Base-by-base conservation (phyloP, 1,284 basidiomycete species). In the Calocybe gambosa region DNA sequence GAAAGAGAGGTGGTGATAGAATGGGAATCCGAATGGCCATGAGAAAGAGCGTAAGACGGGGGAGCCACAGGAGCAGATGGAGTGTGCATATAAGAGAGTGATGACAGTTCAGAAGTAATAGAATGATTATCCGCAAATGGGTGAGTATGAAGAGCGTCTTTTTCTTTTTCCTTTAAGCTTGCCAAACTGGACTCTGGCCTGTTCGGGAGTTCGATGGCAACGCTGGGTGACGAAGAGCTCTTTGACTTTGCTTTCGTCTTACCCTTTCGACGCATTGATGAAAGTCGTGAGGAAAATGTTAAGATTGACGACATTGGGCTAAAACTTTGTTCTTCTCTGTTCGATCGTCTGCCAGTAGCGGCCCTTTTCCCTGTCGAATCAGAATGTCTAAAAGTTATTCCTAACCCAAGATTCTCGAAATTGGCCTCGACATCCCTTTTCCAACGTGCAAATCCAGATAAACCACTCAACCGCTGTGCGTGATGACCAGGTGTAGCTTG, bases 331-430 rank as follows among this genome's bases (percentile, higher is more conserved):
- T 48, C 62, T 59, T 53, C 66, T 54, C 54, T 58, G 50, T 43
- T 50, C 15, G 50, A 50, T 10, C 41, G 62, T 59, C 34, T 58
- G 8, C 5, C 7, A 23, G 21, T 7, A 52, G 39, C 60, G 50
- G 44, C 58, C 56, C 46, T 61, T 53, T 45, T 61, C 42, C 51
- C 62, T 56, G 28, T 56, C 44, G 56, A 62, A 48, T 57, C 62
- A 1, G 70, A 70, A 54, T 70, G 69, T 26, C 68, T 56, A 51
- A 73, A 73, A 12, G 61, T 57, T 29, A 74, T 60, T 2, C 68
- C 68, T 4, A 72, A 52, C 19, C 57, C 61, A 21, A 60, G 52
- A 20, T 59, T 55, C 8, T 58, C 54, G 42, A 62, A 52, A 34
- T 62, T 62, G 10, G 61, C 61, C 49, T 68, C 66, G 16, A 67